Evolutionary conservation across 306 rosid species (phyloP), one percentile per base, ranked within the genome.

Genomic region (Cyclanthera cordifolia): DNA sequence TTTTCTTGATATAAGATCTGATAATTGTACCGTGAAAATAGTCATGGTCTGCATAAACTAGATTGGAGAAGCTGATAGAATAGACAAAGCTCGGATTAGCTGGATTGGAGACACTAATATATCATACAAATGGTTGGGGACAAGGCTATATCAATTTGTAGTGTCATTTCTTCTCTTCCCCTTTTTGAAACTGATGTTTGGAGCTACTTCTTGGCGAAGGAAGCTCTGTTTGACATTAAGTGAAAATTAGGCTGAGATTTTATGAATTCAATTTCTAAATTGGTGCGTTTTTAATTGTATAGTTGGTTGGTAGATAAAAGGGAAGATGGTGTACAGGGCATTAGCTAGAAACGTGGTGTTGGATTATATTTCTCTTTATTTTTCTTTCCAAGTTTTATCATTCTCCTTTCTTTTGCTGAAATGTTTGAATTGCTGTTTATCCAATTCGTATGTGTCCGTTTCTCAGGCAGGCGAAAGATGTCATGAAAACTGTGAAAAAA

Each of bases 401-500:
- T 39, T 28, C 32, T n/a, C n/a, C 34, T 17, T 30, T 12, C 46
- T 14, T 69, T n/a, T 52, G 34, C 71, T 53, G 28, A 17, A 34
- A 39, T 30, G 30, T 13, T 53, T 8, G 64, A 52, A 70, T 21
- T 21, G 1, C 8, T 20, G 64, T 53, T 53, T 69, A 7, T 46
- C 23, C 7, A 70, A 12, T 32, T 70, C 13, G 51, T 53, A 17
- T 19, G 7, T 67, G 46, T 13, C 32, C 71, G 78, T 68, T 76
- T 61, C 48, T 66, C 97, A 94, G 99, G 99, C 96, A 82, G 80
- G 88, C 99, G 19, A 94, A 94, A 80, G 99, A 94, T 82, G 99
- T 94, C 54, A 88, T 94, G 28, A 94, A 82, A 86, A 90, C 96
- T 70, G 87, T 94, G 72, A 94, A 94, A 85, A 94, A 74, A 82